phyloP scores from a whole-genome alignment of 176 grass and related monocot genomes.

The Avena insularis region DNA sequence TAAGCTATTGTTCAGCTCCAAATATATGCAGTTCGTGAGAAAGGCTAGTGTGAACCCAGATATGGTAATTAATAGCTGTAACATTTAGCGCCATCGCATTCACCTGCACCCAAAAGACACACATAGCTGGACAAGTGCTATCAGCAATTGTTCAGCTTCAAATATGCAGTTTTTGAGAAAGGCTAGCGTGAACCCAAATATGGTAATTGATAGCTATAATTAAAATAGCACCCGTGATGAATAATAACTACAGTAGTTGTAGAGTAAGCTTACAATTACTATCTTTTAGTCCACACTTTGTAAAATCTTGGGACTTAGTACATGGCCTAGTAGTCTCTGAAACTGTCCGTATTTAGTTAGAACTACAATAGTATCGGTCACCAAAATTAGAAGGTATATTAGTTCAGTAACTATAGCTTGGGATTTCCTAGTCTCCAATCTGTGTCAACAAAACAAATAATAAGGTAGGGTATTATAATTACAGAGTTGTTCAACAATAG shows the following conservation, averaged over 20 bases:
- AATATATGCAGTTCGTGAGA: no score
- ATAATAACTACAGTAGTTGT: constrained; percentile 8
- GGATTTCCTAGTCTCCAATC: constrained; percentile 21
- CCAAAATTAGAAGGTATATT: constrained; percentile 20
- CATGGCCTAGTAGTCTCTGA: not conserved
- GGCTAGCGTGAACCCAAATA: not conserved
- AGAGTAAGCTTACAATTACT: not conserved
- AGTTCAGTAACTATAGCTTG: not conserved
- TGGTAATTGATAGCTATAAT: not conserved
- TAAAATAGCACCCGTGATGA: constrained; percentile 28
- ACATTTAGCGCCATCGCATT: not conserved
- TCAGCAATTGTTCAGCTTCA: not conserved
- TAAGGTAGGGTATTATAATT: constrained; percentile 9
- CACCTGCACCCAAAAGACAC: constrained; percentile 19
- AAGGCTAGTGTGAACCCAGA: no score
- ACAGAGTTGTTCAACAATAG: constrained; percentile 32
- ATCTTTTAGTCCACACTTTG: constrained; percentile 13
- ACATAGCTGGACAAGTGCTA: not conserved
- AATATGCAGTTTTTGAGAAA: constrained; percentile 1
- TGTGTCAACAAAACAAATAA: not conserved
- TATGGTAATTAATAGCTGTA: no score
- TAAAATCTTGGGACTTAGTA: not conserved
- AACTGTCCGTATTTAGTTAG: not conserved
- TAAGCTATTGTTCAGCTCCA: no score
- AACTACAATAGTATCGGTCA: constrained; percentile 21